Percentiles rank a stretch among this genome's conserved stretches.
Conservation (phyloP, 2,329 filamentous ascomycete species). For the Phyllosticta capitalensis region DNA sequence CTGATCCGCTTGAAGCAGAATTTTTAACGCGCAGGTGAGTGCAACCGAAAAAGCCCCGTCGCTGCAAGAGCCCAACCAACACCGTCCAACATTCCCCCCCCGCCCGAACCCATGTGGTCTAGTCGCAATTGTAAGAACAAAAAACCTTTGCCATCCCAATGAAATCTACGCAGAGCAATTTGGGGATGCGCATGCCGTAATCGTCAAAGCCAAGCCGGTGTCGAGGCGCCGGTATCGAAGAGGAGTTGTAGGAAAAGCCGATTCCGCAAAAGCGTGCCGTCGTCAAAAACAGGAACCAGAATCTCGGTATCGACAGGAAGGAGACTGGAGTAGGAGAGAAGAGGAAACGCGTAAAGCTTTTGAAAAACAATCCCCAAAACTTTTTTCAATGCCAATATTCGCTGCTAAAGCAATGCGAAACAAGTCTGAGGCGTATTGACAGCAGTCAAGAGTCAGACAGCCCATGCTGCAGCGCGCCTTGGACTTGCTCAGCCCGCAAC, state of each 20-base stretch:
- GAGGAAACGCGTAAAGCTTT: slow-evolving; percentile 10
- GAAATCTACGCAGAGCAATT: slow-evolving; percentile 10
- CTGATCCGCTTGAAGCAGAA: background rate
- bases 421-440: background rate
- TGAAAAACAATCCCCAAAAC: slow-evolving; percentile 8
- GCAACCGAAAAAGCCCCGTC: slow-evolving; percentile 8
- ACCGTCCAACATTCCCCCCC: slow-evolving; percentile 7
- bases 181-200: slow-evolving; percentile 6
- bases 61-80: slow-evolving; percentile 7
- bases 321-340: slow-evolving; percentile 2
- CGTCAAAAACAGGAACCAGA: slow-evolving; percentile 6
- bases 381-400: slow-evolving; percentile 10
- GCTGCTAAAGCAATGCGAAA: slow-evolving; percentile 4
- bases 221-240: slow-evolving; percentile 1
- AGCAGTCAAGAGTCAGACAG: slow-evolving; percentile 1
- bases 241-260: slow-evolving; percentile 3
- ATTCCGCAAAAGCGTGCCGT: slow-evolving; percentile 11
- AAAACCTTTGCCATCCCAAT: background rate
- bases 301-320: slow-evolving; percentile 8
- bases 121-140: slow-evolving; percentile 5
- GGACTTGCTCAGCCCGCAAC: slow-evolving; percentile 21
- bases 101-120: slow-evolving; percentile 9
- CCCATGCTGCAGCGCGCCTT: background rate
- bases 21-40: slow-evolving; percentile 9
- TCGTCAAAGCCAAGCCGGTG: slow-evolving; percentile 8